Percentiles rank a stretch among this genome's conserved stretches.
Evolutionary conservation across 2,329 filamentous ascomycete species (phyloP).

Genomic region (Cladobotryum protrusum): DNA sequence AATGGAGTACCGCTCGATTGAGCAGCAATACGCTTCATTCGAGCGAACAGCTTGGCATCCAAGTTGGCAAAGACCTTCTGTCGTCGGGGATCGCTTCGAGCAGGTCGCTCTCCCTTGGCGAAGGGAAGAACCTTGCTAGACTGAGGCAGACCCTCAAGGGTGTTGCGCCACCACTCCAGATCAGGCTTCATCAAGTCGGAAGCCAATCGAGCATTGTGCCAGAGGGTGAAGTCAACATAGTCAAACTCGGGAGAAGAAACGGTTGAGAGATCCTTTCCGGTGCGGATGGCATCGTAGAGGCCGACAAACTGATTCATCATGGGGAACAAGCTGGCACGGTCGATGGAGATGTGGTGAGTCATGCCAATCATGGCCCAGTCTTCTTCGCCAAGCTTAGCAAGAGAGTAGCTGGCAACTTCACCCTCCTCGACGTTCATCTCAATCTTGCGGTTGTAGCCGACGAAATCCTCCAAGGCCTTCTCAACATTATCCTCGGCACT

Average conservation of each 20-base stretch:
- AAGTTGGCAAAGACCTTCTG: constrained; percentile 17
- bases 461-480: constrained; percentile 12
- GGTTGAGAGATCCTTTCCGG: constrained; percentile 15
- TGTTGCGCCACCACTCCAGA: constrained; percentile 20
- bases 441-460: constrained; percentile 17
- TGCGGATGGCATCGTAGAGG: constrained; percentile 17
- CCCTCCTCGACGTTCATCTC: constrained; percentile 20
- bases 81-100: constrained; percentile 15
- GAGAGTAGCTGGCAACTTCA: constrained; percentile 16
- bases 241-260: constrained; percentile 18
- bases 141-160: constrained; percentile 15
- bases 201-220: constrained; percentile 20
- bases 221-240: constrained; percentile 21
- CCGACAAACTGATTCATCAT: constrained; percentile 20
- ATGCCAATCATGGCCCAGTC: constrained; percentile 18
- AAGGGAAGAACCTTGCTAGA: constrained; percentile 19
- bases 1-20: constrained; percentile 18
- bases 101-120: constrained; percentile 16
- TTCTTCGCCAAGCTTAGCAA: constrained; percentile 17
- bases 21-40: constrained; percentile 21
- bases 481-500: constrained; percentile 12
- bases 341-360: constrained; percentile 20
- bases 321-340: constrained; percentile 17
- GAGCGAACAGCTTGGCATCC: constrained; percentile 16
- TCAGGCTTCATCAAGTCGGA: constrained; percentile 19